phyloP scores from a whole-genome alignment of 768 basidiomycete genomes.

The Mrakia gelida region DNA sequence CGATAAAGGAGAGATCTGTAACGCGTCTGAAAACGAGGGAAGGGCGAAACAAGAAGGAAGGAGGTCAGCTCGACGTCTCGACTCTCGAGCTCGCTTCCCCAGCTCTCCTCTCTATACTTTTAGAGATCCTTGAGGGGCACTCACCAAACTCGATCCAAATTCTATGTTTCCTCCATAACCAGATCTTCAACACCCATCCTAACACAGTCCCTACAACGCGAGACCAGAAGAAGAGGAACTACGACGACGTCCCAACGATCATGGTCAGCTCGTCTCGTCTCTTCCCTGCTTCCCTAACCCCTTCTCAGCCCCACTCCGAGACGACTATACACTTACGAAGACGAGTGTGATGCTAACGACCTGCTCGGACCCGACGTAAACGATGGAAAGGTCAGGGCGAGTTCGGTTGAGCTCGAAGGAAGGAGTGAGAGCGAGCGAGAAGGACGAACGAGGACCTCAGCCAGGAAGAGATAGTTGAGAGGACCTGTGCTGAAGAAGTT shows the following conservation, averaged over 20 bases:
- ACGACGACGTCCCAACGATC: neutral
- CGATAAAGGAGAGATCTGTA: constrained; percentile 81
- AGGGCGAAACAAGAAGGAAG: neutral
- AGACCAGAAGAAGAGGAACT: constrained; percentile 77
- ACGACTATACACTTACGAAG: too few species aligned
- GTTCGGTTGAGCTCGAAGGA: neutral
- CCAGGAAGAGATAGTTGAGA: constrained; percentile 41
- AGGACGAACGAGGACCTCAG: constrained; percentile 36
- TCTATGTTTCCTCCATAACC: constrained; percentile 71
- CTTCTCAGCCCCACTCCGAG: too few species aligned
- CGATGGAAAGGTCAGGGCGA: neutral
- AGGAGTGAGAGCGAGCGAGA: neutral
- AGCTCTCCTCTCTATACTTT: too few species aligned
- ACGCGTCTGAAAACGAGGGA: constrained; percentile 57
- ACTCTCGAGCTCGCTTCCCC: too few species aligned
- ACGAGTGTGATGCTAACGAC: constrained; percentile 41
- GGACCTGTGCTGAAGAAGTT: constrained; percentile 30
- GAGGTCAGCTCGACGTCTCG: neutral
- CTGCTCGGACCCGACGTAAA: neutral
- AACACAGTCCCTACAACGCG: constrained; percentile 69
- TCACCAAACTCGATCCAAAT: constrained; percentile 78
- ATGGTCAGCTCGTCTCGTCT: neutral
- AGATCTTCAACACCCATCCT: constrained; percentile 61
- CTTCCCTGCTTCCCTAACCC: neutral
- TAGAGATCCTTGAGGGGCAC: constrained; percentile 36